Conservation (phyloP, 2,329 filamentous ascomycete species). For the Hypoxylon sp. region DNA sequence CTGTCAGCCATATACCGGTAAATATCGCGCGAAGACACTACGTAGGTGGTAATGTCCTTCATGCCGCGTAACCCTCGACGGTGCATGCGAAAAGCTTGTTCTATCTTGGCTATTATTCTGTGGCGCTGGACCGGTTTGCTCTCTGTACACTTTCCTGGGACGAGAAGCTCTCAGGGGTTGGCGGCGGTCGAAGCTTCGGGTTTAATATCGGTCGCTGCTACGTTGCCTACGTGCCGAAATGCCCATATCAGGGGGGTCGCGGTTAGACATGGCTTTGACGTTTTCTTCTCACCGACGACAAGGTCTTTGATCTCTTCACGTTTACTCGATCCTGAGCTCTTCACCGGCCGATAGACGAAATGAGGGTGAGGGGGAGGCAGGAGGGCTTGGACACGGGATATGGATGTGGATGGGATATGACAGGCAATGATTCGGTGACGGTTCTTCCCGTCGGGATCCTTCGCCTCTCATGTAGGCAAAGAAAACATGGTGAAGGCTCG, state of each 20-base stretch:
- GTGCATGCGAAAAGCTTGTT: slow-evolving; percentile 42
- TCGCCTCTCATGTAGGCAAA: slow-evolving; percentile 1
- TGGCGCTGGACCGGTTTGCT: slow-evolving; percentile 23
- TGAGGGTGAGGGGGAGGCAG: slow-evolving; percentile 3
- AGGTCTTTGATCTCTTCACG: background rate
- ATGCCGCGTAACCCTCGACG: slow-evolving; percentile 34
- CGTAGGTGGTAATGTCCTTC: slow-evolving; percentile 16
- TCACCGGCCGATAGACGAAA: slow-evolving; percentile 16
- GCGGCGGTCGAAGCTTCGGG: background rate
- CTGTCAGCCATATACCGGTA: slow-evolving; percentile 23
- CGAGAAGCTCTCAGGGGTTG: background rate
- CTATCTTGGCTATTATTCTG: slow-evolving; percentile 40
- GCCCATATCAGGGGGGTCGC: background rate
- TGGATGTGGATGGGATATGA: slow-evolving; percentile 4
- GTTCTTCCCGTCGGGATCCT: slow-evolving; percentile 18
- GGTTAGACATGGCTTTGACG: slow-evolving; percentile 8
- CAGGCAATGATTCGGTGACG: background rate
- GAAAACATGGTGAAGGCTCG: slow-evolving; percentile 13
- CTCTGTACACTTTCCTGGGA: background rate
- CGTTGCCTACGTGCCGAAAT: slow-evolving; percentile 12
- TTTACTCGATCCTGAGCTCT: background rate
- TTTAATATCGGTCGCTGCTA: slow-evolving; percentile 5
- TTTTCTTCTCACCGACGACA: background rate
- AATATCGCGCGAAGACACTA: slow-evolving; percentile 10
- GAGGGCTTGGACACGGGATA: background rate